Evolutionary conservation across 495 filamentous ascomycete genomes (phyloP).

Genomic region (Neurospora tetraspora): DNA sequence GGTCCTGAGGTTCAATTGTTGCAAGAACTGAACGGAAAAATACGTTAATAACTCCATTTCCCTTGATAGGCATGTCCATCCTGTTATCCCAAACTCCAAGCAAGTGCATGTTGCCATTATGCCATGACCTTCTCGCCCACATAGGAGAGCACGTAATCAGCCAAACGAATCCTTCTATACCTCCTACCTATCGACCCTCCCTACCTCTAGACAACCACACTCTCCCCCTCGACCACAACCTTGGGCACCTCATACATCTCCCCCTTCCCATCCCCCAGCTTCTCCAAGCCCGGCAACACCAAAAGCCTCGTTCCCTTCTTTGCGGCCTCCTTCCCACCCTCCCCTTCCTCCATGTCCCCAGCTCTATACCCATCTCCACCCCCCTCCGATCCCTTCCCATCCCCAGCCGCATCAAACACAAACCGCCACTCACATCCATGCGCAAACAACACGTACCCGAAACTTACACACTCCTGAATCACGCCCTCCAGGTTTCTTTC

Average conservation of each 20-base stretch:
- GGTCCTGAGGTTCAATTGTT: neutral
- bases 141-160: neutral
- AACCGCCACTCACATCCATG: conserved; percentile 23
- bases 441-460: conserved; percentile 26
- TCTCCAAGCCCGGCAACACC: neutral
- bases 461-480: conserved; percentile 21
- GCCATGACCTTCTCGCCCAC: neutral
- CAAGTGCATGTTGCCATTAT: neutral
- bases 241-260: neutral
- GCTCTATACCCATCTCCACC: no score
- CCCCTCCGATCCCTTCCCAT: no score
- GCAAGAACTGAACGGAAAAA: neutral
- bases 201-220: neutral
- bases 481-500: conserved; percentile 24
- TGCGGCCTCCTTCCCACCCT: neutral
- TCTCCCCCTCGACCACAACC: neutral
- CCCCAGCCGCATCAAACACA: neutral
- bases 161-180: no score
- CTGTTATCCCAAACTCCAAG: neutral
- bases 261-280: neutral
- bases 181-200: no score
- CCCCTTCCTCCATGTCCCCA: neutral
- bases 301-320: neutral
- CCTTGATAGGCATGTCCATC: neutral
- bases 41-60: neutral